Percentiles rank a stretch among this genome's conserved stretches.
Evolutionary conservation across 441 rosid genomes (phyloP).

Genomic region (Macaranga tanarius): DNA sequence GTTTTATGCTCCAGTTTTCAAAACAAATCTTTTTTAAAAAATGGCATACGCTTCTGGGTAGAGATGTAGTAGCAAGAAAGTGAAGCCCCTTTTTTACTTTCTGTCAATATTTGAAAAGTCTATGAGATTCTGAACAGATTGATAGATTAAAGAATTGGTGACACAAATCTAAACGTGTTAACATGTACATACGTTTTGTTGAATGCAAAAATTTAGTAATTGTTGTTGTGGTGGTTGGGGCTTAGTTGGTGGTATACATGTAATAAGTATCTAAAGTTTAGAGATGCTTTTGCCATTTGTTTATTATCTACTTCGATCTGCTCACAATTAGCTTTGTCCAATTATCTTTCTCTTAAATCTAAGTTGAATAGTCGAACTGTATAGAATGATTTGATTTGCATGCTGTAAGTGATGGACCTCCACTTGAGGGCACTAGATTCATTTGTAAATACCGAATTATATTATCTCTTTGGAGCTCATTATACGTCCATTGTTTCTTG

Average conservation of each 20-base stretch:
- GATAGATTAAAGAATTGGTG: not conserved
- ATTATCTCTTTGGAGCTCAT: no score
- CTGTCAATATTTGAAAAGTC: slow-evolving; percentile 14
- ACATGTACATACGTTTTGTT: not conserved
- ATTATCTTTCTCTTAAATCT: not conserved
- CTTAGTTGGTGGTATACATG: no score
- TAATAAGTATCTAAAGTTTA: not conserved
- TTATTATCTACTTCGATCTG: not conserved
- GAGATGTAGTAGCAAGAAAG: slow-evolving; percentile 21
- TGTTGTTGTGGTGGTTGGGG: not conserved
- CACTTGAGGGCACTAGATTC: not conserved
- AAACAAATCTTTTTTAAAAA: slow-evolving; percentile 7
- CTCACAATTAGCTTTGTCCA: not conserved
- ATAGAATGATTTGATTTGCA: not conserved
- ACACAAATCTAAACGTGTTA: not conserved
- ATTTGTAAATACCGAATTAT: not conserved
- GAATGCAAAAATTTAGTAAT: not conserved
- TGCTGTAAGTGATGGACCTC: not conserved
- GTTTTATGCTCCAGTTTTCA: slow-evolving; percentile 29
- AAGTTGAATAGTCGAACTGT: not conserved
- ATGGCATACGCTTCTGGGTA: not conserved
- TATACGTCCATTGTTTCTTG: not conserved
- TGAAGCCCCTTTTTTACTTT: slow-evolving; percentile 2
- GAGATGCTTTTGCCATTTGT: not conserved
- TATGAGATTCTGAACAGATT: slow-evolving; percentile 9